These are phyloP conservation scores for Cytospora mali DNA, from an alignment of 2,329 filamentous ascomycete genomes.

Conservation along the genomic window DNA sequence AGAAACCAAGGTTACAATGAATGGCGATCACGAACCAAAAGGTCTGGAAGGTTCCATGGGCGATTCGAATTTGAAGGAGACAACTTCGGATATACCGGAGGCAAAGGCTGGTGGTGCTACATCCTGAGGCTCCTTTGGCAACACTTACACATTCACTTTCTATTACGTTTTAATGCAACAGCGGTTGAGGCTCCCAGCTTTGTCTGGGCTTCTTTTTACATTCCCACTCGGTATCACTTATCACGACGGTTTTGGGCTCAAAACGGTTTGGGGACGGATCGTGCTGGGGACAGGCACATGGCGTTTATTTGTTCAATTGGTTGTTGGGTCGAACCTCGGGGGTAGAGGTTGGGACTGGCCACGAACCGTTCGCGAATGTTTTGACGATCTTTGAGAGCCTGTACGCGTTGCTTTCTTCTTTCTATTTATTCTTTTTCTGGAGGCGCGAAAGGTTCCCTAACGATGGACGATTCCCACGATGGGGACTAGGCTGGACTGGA, in stretches of 20 bases:
- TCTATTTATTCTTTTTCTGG: background rate
- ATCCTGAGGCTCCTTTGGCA: background rate
- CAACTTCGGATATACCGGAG: background rate
- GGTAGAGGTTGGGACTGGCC: constrained; percentile 2
- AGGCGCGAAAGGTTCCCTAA: constrained; percentile 2
- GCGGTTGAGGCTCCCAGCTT: constrained; percentile 8
- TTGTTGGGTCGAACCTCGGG: constrained; percentile 17
- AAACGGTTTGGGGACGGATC: constrained; percentile 19
- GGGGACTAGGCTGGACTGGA: background rate
- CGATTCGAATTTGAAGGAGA: background rate
- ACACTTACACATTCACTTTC: constrained; percentile 5
- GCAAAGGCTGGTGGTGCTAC: background rate
- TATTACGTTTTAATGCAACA: constrained; percentile 23
- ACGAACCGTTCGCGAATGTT: constrained; percentile 21
- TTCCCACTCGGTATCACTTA: constrained; percentile 16
- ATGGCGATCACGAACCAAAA: constrained; percentile 23
- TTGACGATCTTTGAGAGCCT: constrained; percentile 23
- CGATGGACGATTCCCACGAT: constrained; percentile 18
- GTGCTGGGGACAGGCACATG: constrained; percentile 17
- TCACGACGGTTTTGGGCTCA: constrained; percentile 15
- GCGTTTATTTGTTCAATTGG: constrained; percentile 22
- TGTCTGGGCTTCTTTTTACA: constrained; percentile 22
- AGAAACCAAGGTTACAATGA: constrained; percentile 44
- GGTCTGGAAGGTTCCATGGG: constrained; percentile 4
- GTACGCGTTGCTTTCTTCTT: constrained; percentile 13